These are phyloP conservation scores for Linum tenue DNA, from an alignment of 345 rosid genomes.

Conservation along the genomic window DNA sequence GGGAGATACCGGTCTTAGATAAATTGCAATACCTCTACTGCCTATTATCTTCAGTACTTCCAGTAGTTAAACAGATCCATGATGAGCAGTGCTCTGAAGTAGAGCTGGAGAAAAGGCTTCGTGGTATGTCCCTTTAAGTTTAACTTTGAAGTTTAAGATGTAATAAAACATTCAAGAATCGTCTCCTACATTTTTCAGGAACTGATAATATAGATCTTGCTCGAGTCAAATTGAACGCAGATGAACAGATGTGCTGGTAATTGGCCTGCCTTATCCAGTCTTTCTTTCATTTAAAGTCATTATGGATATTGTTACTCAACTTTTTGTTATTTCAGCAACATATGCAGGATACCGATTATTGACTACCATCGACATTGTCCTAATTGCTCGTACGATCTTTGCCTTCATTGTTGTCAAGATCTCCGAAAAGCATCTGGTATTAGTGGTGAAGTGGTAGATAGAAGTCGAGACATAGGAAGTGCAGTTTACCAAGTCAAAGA, in stretches of 20 bases:
- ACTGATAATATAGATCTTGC: slow-evolving; percentile 51
- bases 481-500: slow-evolving; percentile 16
- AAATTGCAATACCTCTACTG: slow-evolving; percentile 72
- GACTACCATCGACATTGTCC: slow-evolving; percentile 93
- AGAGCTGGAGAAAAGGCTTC: slow-evolving; percentile 72
- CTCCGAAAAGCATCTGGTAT: slow-evolving; percentile 51
- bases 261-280: neutral
- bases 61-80: slow-evolving; percentile 82
- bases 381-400: slow-evolving; percentile 72
- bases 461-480: slow-evolving; percentile 24
- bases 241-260: slow-evolving; percentile 99
- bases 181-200: slow-evolving; percentile 34
- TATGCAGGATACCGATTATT: slow-evolving; percentile 85
- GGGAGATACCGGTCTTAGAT: slow-evolving; percentile 70
- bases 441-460: slow-evolving; percentile 20
- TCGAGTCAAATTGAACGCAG: slow-evolving; percentile 82
- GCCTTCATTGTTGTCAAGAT: slow-evolving; percentile 92
- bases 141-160: neutral
- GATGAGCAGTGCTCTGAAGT: slow-evolving; percentile 72
- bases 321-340: slow-evolving; percentile 53
- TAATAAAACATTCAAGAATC: neutral
- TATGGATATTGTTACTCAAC: neutral
- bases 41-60: slow-evolving; percentile 79
- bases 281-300: too few species aligned
- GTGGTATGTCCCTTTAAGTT: slow-evolving; percentile 39